A percentile compares a stretch with the other conserved stretches of the same genome.
Conservation (phyloP, 768 basidiomycete genomes). For the Mycena vitilis region DNA sequence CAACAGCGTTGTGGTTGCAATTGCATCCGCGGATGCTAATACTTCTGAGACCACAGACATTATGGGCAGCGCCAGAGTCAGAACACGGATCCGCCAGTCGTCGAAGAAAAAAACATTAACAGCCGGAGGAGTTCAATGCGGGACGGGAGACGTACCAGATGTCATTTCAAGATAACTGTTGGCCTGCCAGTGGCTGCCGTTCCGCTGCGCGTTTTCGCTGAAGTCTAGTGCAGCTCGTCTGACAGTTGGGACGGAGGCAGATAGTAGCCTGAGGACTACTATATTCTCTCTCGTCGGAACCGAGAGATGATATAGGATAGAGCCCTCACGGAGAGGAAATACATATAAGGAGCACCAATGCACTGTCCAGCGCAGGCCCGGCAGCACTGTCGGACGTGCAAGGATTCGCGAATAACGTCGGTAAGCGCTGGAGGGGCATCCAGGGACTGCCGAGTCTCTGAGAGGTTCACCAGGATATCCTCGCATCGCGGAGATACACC, state of each 20-base stretch:
- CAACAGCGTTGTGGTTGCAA: constrained; percentile 64
- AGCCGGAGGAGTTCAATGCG: too few relatives aligned
- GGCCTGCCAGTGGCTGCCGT: neutral
- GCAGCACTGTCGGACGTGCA: constrained; percentile 5
- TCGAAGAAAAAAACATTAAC: constrained; percentile 40
- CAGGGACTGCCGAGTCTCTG: constrained; percentile 62
- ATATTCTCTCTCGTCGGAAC: constrained; percentile 73
- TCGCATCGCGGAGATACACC: constrained; percentile 72
- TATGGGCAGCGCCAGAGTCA: constrained; percentile 70
- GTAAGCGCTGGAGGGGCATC: constrained; percentile 63
- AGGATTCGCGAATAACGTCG: constrained; percentile 65
- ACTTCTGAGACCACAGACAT: constrained; percentile 67
- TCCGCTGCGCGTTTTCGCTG: neutral
- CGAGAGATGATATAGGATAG: constrained; percentile 39
- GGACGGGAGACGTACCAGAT: constrained; percentile 36
- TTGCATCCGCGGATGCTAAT: constrained; percentile 67
- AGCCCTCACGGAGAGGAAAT: too few relatives aligned
- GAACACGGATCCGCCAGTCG: constrained; percentile 70
- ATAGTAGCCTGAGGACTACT: constrained; percentile 63
- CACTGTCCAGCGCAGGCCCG: constrained; percentile 25
- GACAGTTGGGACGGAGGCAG: constrained; percentile 65
- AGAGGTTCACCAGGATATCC: constrained; percentile 72
- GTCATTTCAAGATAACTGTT: neutral
- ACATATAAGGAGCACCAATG: constrained; percentile 12
- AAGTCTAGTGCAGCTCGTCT: constrained; percentile 71